Evolutionary conservation across 2,329 filamentous ascomycete species (phyloP).

Genomic region (Davidsoniella australis): DNA sequence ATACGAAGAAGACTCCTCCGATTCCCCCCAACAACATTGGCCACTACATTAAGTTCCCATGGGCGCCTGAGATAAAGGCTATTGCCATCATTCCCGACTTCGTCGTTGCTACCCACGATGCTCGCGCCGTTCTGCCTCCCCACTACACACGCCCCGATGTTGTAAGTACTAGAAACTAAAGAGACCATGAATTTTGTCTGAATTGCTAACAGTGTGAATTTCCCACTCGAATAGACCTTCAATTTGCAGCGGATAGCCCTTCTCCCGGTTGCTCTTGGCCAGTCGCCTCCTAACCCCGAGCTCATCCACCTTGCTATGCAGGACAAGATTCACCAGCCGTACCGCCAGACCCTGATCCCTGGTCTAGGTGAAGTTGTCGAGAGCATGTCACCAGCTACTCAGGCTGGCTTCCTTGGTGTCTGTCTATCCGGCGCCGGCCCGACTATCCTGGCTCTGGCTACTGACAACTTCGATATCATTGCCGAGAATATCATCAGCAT

Average conservation of each 20-base stretch:
- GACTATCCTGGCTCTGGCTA: conserved; percentile 85
- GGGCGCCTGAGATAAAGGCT: conserved; percentile 90
- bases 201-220: neutral
- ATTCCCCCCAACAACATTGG: conserved; percentile 84
- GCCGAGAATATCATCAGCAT: conserved; percentile 59
- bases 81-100: conserved; percentile 94
- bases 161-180: conserved; percentile 33
- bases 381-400: conserved; percentile 73
- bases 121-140: conserved; percentile 67
- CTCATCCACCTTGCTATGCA: conserved; percentile 98
- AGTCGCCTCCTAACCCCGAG: conserved; percentile 77
- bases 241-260: conserved; percentile 90
- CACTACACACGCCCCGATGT: conserved; percentile 68
- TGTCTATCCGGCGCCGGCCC: conserved; percentile 90
- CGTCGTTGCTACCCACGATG: conserved; percentile 85
- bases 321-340: conserved; percentile 94
- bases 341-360: conserved; percentile 80
- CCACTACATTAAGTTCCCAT: conserved; percentile 89
- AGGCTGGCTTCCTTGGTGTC: conserved; percentile 79
- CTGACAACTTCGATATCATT: conserved; percentile 74
- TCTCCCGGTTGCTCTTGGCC: conserved; percentile 73
- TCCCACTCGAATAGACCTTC: conserved; percentile 43
- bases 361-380: conserved; percentile 80
- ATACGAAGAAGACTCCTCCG: conserved; percentile 75
- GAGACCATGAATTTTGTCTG: neutral